These are phyloP conservation scores for Boletus pseudopeckii DNA, from an alignment of 768 basidiomycete genomes.

Conservation along the genomic window DNA sequence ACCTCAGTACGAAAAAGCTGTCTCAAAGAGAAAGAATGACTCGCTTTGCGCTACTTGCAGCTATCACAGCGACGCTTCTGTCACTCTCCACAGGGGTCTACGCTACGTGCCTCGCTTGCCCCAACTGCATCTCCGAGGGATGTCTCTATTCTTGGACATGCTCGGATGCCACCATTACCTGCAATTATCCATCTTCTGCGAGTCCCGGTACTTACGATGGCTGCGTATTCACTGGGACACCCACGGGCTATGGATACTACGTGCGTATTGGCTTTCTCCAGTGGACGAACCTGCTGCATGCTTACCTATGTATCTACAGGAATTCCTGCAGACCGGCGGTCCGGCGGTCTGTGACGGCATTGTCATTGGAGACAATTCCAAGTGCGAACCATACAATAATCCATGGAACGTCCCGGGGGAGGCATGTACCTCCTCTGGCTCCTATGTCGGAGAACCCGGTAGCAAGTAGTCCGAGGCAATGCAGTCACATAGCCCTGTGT, in stretches of 20 bases:
- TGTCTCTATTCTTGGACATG: conserved; percentile 10
- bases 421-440: not conserved
- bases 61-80: not conserved
- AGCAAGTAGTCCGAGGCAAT: not conserved
- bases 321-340: not conserved
- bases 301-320: not conserved
- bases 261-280: not conserved
- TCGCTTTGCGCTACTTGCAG: not conserved
- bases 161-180: not conserved
- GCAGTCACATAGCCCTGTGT: not conserved
- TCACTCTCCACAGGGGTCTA: not conserved
- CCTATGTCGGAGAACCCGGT: not conserved
- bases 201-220: not conserved
- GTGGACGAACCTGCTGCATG: not conserved
- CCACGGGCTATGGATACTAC: not conserved
- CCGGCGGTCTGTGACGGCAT: not conserved
- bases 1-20: not conserved
- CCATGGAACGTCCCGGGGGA: not conserved
- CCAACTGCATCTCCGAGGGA: not conserved
- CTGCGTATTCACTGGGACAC: not conserved
- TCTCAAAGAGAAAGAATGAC: not conserved
- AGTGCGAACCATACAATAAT: not conserved
- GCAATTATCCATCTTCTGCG: conserved; percentile 2
- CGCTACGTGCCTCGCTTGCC: conserved; percentile 1
- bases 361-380: not conserved